These are phyloP conservation scores for Podospora fimiseda DNA, from an alignment of 495 filamentous ascomycete species.

Conservation along the genomic window DNA sequence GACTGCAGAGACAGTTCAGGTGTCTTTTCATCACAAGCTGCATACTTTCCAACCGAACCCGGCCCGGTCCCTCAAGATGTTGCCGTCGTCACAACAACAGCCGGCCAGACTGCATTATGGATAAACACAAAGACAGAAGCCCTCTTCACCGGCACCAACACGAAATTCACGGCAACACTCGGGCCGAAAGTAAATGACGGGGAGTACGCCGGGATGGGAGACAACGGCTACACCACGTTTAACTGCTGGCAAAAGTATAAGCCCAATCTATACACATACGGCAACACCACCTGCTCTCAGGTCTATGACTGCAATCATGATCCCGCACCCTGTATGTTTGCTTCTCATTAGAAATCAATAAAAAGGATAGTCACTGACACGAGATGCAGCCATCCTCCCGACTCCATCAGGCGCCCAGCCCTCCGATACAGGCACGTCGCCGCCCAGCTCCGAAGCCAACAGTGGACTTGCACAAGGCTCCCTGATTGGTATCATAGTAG, in stretches of 20 bases:
- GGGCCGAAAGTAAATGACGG: conserved; percentile 25
- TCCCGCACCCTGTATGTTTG: conserved; percentile 19
- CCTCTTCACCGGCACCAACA: conserved; percentile 26
- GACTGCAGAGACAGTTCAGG: conserved; percentile 20
- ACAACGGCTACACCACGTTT: conserved; percentile 34
- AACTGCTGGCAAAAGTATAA: conserved; percentile 30
- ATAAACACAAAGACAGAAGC: conserved; percentile 27
- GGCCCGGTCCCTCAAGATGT: conserved; percentile 25
- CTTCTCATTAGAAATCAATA: neutral
- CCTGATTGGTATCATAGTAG: conserved; percentile 21
- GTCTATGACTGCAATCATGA: conserved; percentile 34
- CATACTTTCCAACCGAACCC: conserved; percentile 27
- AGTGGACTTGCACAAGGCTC: conserved; percentile 17
- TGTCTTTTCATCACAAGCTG: conserved; percentile 30
- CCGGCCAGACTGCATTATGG: conserved; percentile 28
- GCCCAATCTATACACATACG: conserved; percentile 24
- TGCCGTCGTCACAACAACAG: conserved; percentile 20
- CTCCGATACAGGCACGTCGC: neutral
- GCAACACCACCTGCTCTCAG: conserved; percentile 23
- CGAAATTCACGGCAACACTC: conserved; percentile 28
- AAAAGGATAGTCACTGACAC: neutral
- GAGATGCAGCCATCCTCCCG: neutral
- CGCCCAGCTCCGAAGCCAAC: neutral
- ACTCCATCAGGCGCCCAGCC: neutral
- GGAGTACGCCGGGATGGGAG: conserved; percentile 29